These are phyloP conservation scores for Apostasia ramifera DNA, from an alignment of 106 monocot genomes.

Conservation along the genomic window DNA sequence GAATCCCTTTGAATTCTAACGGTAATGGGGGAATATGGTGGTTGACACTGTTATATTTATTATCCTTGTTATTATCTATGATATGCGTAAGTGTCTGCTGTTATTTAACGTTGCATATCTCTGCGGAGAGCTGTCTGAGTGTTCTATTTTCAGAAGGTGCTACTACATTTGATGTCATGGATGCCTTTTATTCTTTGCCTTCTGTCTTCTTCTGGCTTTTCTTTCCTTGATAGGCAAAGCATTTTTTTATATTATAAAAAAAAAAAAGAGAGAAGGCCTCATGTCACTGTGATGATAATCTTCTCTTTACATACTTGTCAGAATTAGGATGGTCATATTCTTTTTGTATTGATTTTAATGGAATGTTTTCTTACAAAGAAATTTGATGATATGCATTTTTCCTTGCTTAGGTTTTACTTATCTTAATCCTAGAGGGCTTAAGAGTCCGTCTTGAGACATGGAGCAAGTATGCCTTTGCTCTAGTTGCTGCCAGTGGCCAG, in stretches of 20 bases:
- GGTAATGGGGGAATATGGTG: too few species aligned
- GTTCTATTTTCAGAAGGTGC: too few species aligned
- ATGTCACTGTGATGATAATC: not conserved
- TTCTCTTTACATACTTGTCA: not conserved
- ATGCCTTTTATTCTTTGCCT: too few species aligned
- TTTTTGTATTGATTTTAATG: not conserved
- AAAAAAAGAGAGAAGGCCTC: not conserved
- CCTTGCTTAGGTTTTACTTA: conserved; percentile 20
- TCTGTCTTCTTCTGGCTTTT: not conserved
- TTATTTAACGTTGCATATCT: too few species aligned
- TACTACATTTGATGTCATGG: too few species aligned
- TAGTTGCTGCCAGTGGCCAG: conserved; percentile 40
- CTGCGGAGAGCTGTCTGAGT: too few species aligned
- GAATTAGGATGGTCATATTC: not conserved
- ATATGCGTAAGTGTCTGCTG: too few species aligned
- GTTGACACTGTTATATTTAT: too few species aligned
- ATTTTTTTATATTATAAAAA: conserved; percentile 1
- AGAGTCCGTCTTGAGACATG: conserved; percentile 50
- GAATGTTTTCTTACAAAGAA: not conserved
- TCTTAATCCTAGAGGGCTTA: conserved; percentile 18
- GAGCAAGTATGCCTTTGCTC: conserved; percentile 48
- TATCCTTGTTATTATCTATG: too few species aligned
- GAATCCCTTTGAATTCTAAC: too few species aligned
- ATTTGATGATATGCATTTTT: conserved; percentile 2
- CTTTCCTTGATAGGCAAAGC: not conserved